These are phyloP conservation scores for Pholiota molesta DNA, from an alignment of 768 basidiomycete genomes.

Conservation along the genomic window DNA sequence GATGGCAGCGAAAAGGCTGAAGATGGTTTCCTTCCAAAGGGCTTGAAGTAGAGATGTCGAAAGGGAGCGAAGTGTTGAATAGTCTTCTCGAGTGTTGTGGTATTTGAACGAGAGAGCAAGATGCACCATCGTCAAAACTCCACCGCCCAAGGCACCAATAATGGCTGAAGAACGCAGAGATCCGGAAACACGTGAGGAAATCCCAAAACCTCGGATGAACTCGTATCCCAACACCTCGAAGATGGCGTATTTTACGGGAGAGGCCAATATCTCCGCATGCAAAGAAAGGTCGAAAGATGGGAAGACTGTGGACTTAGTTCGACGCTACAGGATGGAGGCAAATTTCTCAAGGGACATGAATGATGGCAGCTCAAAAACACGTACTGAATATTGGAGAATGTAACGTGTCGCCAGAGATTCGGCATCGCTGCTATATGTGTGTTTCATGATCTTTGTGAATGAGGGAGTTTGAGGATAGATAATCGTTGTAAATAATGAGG, in stretches of 20 bases:
- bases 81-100: not conserved
- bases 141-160: constrained; percentile 29
- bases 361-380: not conserved
- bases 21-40: constrained; percentile 27
- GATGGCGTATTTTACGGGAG: constrained; percentile 33
- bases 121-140: constrained; percentile 25
- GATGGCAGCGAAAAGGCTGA: constrained; percentile 24
- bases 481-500: not conserved
- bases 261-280: constrained; percentile 26
- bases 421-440: not conserved
- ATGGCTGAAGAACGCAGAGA: constrained; percentile 15
- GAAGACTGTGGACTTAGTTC: no score
- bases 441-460: not conserved
- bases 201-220: constrained; percentile 16
- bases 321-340: not conserved
- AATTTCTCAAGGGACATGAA: not conserved
- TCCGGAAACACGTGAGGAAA: constrained; percentile 5
- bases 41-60: constrained; percentile 8
- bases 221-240: constrained; percentile 28
- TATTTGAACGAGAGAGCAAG: constrained; percentile 13
- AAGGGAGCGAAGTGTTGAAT: not conserved
- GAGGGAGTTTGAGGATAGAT: not conserved
- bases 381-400: not conserved
- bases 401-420: not conserved
- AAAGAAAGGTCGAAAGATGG: constrained; percentile 10